Conservation (phyloP, 495 filamentous ascomycete species). For the Darksidea phi region DNA sequence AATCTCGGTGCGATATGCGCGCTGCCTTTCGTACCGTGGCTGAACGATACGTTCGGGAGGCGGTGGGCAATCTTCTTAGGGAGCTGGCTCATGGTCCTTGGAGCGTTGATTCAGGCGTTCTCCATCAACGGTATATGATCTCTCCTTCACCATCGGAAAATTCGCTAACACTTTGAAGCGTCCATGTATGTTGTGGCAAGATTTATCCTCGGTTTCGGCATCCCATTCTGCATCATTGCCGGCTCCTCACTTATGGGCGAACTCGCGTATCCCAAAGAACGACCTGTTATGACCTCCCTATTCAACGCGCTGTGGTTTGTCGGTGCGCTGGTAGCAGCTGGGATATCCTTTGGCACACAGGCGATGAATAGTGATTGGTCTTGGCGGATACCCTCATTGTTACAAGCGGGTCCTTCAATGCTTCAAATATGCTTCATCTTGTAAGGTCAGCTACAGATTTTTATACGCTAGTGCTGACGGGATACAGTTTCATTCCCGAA, state of each 20-base stretch:
- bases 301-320: slow-evolving; percentile 68
- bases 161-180: slow-evolving; percentile 37
- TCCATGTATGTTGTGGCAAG: slow-evolving; percentile 66
- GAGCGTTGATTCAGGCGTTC: slow-evolving; percentile 57
- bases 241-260: slow-evolving; percentile 66
- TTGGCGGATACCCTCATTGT: slow-evolving; percentile 62
- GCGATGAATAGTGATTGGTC: slow-evolving; percentile 58
- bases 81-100: slow-evolving; percentile 57
- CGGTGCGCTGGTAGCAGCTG: slow-evolving; percentile 60
- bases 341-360: slow-evolving; percentile 58
- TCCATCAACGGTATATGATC: slow-evolving; percentile 46
- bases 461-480: neutral
- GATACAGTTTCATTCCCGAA: slow-evolving; percentile 48
- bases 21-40: slow-evolving; percentile 58
- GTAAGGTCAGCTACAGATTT: neutral
- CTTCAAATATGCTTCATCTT: slow-evolving; percentile 54
- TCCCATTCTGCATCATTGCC: slow-evolving; percentile 62
- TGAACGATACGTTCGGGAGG: slow-evolving; percentile 57
- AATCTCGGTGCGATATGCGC: slow-evolving; percentile 55
- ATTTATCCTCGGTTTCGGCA: slow-evolving; percentile 51
- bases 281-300: slow-evolving; percentile 62
- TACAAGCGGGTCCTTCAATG: slow-evolving; percentile 56
- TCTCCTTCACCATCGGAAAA: neutral
- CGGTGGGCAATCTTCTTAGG: slow-evolving; percentile 61
- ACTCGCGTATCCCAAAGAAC: slow-evolving; percentile 65